A percentile compares a stretch with the other conserved stretches of the same genome.
Conservation (phyloP, 148 eudicot species). For the Vaccinium darrowii region DNA sequence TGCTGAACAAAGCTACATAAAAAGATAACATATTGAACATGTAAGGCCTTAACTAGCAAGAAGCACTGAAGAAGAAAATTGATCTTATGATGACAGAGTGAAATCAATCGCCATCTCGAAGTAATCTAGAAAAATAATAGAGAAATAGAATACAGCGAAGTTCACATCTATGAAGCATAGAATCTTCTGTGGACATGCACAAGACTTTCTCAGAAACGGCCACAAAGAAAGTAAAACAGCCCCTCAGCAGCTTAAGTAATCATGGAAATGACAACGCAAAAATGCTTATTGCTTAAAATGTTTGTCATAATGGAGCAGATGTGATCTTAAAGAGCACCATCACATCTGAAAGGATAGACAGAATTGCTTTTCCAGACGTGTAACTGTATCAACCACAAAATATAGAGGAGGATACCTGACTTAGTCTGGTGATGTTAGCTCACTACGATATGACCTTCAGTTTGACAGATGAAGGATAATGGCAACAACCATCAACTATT, state of each 20-base stretch:
- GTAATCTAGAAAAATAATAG: background rate
- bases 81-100: no score
- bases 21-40: background rate
- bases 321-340: constrained; percentile 13
- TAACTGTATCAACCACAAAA: constrained; percentile 37
- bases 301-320: constrained; percentile 29
- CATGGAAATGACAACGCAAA: background rate
- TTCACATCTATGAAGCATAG: background rate
- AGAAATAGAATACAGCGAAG: background rate
- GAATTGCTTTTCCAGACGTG: constrained; percentile 35
- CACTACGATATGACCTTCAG: background rate
- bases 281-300: background rate
- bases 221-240: no score
- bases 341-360: constrained; percentile 37
- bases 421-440: constrained; percentile 19
- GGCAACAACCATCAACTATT: background rate
- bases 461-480: background rate
- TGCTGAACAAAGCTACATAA: background rate
- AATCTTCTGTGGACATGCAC: background rate
- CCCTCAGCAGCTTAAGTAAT: background rate
- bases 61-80: background rate
- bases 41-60: constrained; percentile 14
- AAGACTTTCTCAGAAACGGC: background rate
- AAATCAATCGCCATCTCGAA: background rate
- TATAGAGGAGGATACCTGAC: constrained; percentile 34